Base-by-base conservation (phyloP, 2,329 filamentous ascomycete species). In the Alternaria sp. region DNA sequence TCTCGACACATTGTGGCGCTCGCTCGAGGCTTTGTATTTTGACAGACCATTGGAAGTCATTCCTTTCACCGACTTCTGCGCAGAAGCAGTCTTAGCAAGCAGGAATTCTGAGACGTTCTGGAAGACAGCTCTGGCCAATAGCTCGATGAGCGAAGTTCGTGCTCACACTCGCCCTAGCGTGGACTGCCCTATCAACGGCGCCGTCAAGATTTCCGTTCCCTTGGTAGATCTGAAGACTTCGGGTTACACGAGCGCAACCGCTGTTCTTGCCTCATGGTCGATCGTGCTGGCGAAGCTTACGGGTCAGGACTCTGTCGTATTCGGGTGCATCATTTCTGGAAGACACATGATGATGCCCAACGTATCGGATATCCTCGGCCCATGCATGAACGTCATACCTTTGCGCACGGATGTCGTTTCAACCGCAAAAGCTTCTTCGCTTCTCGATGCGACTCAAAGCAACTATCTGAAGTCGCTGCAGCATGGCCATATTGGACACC, bases 381-480 rank as follows among this genome's bases (percentile, higher is more conserved):
- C 58, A 21, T 60, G 50, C 19, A 60, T 60, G 43, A 60, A 55
- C 28, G 43, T 60, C n/a, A 9, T 60, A 13, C 51, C 58, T 47
- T 30, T 60, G 21, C 58, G 32, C n/a, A 19, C 44, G 21, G 21
- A 56, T 8, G 7, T 60, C 5, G 2, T 9, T 6, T n/a, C 43
- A 13, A 49, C 21, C 26, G 21, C 40, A n/a, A 4, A 28, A 17
- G 47, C 43, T n/a, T 55, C 50, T 32, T 55, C 51, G 28, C 58
- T 60, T n/a, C 58, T 60, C 28, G 49, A 30, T 44, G 49, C 51
- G 5, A 11, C 30, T 6, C 49, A 60, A 23, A 40, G 26, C 51
- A 40, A 46, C 21, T 60, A 60, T 12, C 49, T 60, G 26, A 54
- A 60, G 21, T 46, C 57, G 17, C 50, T 60, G 5, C 43, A 60